Percentiles rank a stretch among this genome's conserved stretches.
Conservation (phyloP, 2,329 filamentous ascomycete genomes). For the Triangularia verruculosa region DNA sequence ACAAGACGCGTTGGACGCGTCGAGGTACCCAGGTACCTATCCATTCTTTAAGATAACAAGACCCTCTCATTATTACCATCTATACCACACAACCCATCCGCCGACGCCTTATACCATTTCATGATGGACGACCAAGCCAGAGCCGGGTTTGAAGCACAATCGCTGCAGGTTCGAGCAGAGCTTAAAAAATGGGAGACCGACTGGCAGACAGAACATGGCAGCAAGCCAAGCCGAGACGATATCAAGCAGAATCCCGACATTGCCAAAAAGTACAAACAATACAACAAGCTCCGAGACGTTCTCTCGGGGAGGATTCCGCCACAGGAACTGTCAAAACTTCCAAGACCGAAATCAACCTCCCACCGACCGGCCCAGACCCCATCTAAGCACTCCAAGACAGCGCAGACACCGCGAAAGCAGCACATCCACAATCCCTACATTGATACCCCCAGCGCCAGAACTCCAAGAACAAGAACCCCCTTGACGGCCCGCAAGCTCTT, state of each 20-base stretch:
- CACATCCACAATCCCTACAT: conserved; percentile 23
- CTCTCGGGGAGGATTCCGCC: conserved; percentile 51
- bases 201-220: conserved; percentile 59
- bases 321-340: conserved; percentile 32
- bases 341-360: conserved; percentile 33
- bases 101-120: background rate
- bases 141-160: conserved; percentile 47
- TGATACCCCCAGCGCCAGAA: background rate
- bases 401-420: conserved; percentile 27
- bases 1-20: conserved; percentile 16
- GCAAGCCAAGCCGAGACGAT: conserved; percentile 69
- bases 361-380: conserved; percentile 42
- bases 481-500: conserved; percentile 58
- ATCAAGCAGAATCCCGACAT: conserved; percentile 72
- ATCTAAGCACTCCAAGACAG: conserved; percentile 48
- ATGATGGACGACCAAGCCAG: conserved; percentile 48
- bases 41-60: background rate
- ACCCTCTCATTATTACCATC: background rate
- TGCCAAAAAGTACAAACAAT: conserved; percentile 73
- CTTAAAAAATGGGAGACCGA: conserved; percentile 72
- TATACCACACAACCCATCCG: background rate
- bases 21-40: background rate
- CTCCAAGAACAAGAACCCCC: conserved; percentile 43
- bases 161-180: conserved; percentile 59
- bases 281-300: conserved; percentile 62